phyloP scores from a whole-genome alignment of 1,139 yeast species.

The Saccharomyces pastorianus region DNA sequence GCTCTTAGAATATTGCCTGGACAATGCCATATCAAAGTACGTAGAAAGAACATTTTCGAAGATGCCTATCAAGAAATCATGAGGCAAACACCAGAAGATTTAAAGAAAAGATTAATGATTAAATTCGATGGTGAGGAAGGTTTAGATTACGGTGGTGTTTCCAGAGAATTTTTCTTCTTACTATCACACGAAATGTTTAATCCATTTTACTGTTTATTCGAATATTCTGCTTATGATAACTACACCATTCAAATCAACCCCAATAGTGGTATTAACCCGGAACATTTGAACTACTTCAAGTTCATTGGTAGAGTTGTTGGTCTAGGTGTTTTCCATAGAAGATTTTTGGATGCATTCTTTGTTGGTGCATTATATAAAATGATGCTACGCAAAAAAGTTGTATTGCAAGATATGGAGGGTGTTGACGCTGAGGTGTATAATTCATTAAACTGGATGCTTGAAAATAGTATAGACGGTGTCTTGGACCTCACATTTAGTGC shows the following conservation, averaged over 20 bases:
- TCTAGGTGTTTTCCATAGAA: conserved; percentile 93
- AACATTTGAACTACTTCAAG: conserved; percentile 94
- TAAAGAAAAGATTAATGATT: conserved; percentile 94
- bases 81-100: conserved; percentile 97
- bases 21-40: conserved; percentile 94
- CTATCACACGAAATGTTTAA: conserved; percentile 97
- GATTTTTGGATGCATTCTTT: conserved; percentile 95
- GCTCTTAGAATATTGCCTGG: conserved; percentile 96
- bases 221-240: conserved; percentile 95
- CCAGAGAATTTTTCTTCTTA: conserved; percentile 92
- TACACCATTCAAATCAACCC: conserved; percentile 96
- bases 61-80: conserved; percentile 96
- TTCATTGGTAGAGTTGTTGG: conserved; percentile 98
- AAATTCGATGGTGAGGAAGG: conserved; percentile 99
- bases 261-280: conserved; percentile 95
- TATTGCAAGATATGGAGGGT: conserved; percentile 95
- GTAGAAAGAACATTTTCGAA: conserved; percentile 93
- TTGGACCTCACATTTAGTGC: conserved; percentile 87
- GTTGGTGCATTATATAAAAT: conserved; percentile 96
- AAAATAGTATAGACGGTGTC: conserved; percentile 82
- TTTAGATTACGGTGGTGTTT: conserved; percentile 97
- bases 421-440: conserved; percentile 95
- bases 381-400: conserved; percentile 93
- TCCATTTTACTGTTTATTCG: conserved; percentile 94
- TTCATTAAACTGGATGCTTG: conserved; percentile 90